Evolutionary conservation across 2,329 filamentous ascomycete genomes (phyloP).

Genomic region (Diplocarpon mali): DNA sequence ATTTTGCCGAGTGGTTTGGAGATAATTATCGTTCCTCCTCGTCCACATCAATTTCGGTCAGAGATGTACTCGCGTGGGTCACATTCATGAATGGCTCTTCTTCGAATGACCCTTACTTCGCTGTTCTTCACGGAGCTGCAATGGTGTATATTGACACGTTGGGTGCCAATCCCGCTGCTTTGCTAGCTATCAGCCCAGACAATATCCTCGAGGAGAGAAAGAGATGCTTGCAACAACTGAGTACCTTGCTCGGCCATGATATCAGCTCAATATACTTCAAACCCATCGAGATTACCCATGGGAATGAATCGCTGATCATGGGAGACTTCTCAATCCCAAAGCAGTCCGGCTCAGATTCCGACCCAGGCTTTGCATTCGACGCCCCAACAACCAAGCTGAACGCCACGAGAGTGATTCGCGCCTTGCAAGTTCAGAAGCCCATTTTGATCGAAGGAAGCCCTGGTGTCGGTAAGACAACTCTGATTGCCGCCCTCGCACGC

Average conservation of each 20-base stretch:
- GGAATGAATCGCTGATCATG: conserved; percentile 46
- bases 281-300: conserved; percentile 46
- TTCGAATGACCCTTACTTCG: conserved; percentile 34
- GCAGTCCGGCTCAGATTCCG: conserved; percentile 35
- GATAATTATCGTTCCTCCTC: conserved; percentile 64
- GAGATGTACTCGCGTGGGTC: conserved; percentile 88
- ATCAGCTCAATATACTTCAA: conserved; percentile 54
- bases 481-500: conserved; percentile 74
- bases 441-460: conserved; percentile 92
- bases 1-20: conserved; percentile 91
- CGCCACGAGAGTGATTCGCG: conserved; percentile 80
- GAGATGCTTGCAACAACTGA: conserved; percentile 62
- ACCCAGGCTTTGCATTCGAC: conserved; percentile 64
- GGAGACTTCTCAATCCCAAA: conserved; percentile 64
- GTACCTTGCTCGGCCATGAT: conserved; percentile 53
- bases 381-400: conserved; percentile 86
- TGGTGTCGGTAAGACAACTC: conserved; percentile 95
- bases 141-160: conserved; percentile 95
- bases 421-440: conserved; percentile 78
- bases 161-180: conserved; percentile 84
- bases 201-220: conserved; percentile 61
- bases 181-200: conserved; percentile 61
- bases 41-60: conserved; percentile 72
- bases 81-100: conserved; percentile 66
- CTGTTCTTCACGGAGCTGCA: conserved; percentile 72